Percentiles rank a stretch among this genome's conserved stretches.
These are phyloP conservation scores for Escallonia herrerae DNA, from an alignment of 129 eudicot species.

Conservation along the genomic window DNA sequence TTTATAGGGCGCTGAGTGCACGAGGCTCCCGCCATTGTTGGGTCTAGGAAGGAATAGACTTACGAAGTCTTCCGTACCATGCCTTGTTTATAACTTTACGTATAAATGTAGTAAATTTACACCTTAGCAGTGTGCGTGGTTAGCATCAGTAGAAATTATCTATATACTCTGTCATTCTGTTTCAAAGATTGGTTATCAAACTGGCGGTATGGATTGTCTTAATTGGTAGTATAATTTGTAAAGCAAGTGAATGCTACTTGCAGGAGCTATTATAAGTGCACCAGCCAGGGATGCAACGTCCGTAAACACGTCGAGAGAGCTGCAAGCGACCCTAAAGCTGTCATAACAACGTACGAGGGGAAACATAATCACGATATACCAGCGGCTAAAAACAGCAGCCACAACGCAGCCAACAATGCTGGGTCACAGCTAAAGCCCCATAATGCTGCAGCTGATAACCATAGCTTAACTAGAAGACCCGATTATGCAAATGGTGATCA, in stretches of 20 bases:
- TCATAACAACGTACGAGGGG: conserved; percentile 85
- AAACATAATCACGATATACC: conserved; percentile 89
- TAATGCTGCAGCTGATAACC: conserved; percentile 24
- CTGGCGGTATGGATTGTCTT: not conserved
- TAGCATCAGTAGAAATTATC: no score
- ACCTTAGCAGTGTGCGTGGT: no score
- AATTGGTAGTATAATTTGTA: not conserved
- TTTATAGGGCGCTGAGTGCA: no score
- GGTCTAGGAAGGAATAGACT: no score
- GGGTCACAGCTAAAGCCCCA: conserved; percentile 43
- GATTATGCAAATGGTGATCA: conserved; percentile 41
- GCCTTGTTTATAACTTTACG: no score
- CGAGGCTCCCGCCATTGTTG: no score
- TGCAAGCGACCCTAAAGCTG: conserved; percentile 91
- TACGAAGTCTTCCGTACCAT: no score
- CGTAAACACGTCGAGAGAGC: conserved; percentile 90
- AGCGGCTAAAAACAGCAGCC: conserved; percentile 78
- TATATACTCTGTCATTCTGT: no score
- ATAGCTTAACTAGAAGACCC: conserved; percentile 26
- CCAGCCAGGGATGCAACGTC: conserved; percentile 63
- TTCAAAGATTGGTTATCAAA: no score
- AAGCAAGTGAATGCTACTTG: conserved; percentile 1
- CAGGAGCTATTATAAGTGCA: conserved; percentile 95
- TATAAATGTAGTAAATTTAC: no score
- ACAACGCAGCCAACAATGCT: conserved; percentile 34